A percentile compares a stretch with the other conserved stretches of the same genome.
Conservation (phyloP, 352 stramenopile species). For the Pythium pyrilobum region DNA sequence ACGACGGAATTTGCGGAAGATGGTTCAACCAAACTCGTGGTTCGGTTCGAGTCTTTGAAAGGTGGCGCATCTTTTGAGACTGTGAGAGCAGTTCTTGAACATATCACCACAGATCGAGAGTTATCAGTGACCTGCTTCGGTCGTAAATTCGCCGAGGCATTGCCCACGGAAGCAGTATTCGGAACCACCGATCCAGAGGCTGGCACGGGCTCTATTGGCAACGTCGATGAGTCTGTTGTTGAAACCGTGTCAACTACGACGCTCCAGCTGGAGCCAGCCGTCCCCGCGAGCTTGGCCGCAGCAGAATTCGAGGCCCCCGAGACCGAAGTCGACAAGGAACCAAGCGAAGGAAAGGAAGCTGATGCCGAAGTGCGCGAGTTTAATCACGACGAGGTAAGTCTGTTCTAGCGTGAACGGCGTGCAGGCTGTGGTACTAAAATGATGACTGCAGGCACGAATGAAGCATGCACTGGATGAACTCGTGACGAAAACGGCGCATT, state of each 20-base stretch:
- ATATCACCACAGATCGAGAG: constrained; percentile 41
- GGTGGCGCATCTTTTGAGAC: no score
- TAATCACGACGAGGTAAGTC: constrained; percentile 80
- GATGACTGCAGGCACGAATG: constrained; percentile 48
- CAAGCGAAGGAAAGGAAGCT: constrained; percentile 1
- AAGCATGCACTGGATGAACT: constrained; percentile 32
- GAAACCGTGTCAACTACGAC: neutral
- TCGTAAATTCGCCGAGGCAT: constrained; percentile 42
- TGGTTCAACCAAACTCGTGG: constrained; percentile 13
- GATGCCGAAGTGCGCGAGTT: constrained; percentile 27
- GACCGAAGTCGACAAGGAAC: neutral
- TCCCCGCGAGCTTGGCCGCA: neutral
- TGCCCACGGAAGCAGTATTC: constrained; percentile 34
- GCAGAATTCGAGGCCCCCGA: no score
- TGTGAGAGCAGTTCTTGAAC: constrained; percentile 47
- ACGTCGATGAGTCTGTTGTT: neutral
- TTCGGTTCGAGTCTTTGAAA: constrained; percentile 35
- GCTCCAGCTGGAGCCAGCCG: no score
- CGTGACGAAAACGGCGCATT: constrained; percentile 52
- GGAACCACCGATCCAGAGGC: constrained; percentile 16
- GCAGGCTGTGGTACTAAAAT: neutral
- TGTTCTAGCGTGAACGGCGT: neutral
- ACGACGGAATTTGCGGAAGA: constrained; percentile 22
- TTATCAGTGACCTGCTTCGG: constrained; percentile 70
- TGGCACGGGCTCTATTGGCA: neutral